These are phyloP conservation scores for Hypoxylon sp. DNA, from an alignment of 2,329 filamentous ascomycete species.

Conservation along the genomic window DNA sequence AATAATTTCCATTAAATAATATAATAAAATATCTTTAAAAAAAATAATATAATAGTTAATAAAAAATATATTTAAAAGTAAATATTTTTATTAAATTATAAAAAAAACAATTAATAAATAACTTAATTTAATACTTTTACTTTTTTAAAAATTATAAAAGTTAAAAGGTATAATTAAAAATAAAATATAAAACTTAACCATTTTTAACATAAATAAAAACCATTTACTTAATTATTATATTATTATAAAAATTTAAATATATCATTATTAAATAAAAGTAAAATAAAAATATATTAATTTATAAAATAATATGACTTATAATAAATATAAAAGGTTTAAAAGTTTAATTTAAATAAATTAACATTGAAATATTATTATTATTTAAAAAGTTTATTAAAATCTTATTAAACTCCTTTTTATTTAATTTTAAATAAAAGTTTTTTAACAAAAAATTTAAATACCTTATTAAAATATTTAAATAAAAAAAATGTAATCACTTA, in stretches of 20 bases:
- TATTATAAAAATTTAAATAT: neutral
- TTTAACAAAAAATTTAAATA: neutral
- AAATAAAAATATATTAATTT: too few species aligned
- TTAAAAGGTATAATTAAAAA: neutral
- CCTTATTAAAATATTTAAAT: neutral
- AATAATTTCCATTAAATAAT: neutral
- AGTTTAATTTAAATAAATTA: neutral
- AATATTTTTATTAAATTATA: neutral
- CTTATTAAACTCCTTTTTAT: neutral
- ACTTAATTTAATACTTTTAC: neutral
- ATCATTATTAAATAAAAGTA: conserved; percentile 3
- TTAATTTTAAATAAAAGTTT: neutral
- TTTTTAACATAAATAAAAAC: neutral
- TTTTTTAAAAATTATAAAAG: neutral
- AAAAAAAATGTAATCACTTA: neutral
- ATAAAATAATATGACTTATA: neutral
- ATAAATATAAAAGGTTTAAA: neutral
- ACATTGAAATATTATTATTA: too few species aligned
- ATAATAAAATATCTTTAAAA: neutral
- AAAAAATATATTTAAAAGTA: neutral
- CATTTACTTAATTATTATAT: neutral
- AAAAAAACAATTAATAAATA: too few species aligned
- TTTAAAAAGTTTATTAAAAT: too few species aligned
- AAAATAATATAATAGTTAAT: neutral
- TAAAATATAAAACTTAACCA: neutral